phyloP scores from a whole-genome alignment of 176 grass and related monocot species.

The Carex scoparia region DNA sequence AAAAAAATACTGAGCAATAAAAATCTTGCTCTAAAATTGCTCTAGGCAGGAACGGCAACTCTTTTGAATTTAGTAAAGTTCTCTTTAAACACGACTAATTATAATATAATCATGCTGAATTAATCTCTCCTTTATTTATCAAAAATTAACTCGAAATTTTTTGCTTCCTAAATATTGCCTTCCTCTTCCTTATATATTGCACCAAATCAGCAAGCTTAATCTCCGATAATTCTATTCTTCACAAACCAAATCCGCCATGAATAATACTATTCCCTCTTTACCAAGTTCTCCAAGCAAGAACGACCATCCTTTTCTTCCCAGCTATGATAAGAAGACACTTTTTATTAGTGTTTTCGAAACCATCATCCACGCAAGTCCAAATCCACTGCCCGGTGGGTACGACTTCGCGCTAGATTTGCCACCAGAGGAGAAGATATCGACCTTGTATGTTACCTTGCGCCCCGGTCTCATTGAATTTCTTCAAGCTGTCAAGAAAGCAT shows the following conservation, averaged over 20 bases:
- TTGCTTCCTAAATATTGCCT: too few species aligned
- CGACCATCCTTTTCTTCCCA: background rate
- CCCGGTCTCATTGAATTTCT: background rate
- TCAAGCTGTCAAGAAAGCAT: background rate
- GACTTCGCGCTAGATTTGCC: background rate
- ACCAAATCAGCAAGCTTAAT: background rate
- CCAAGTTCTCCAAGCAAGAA: background rate
- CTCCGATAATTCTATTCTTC: background rate
- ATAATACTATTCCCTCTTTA: background rate
- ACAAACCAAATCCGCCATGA: background rate
- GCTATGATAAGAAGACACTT: background rate
- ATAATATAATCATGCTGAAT: too few species aligned
- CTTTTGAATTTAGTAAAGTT: too few species aligned
- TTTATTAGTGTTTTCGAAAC: background rate
- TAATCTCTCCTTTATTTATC: too few species aligned
- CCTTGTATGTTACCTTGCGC: background rate
- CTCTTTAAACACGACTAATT: too few species aligned
- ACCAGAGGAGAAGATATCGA: background rate
- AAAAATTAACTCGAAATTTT: too few species aligned
- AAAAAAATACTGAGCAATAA: too few species aligned
- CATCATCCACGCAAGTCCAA: background rate
- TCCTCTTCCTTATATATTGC: too few species aligned
- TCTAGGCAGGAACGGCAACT: too few species aligned
- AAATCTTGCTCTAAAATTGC: too few species aligned
- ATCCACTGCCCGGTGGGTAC: background rate